Evolutionary conservation across 805 yeast genomes (phyloP).

Genomic region (Yarrowia bubula): DNA sequence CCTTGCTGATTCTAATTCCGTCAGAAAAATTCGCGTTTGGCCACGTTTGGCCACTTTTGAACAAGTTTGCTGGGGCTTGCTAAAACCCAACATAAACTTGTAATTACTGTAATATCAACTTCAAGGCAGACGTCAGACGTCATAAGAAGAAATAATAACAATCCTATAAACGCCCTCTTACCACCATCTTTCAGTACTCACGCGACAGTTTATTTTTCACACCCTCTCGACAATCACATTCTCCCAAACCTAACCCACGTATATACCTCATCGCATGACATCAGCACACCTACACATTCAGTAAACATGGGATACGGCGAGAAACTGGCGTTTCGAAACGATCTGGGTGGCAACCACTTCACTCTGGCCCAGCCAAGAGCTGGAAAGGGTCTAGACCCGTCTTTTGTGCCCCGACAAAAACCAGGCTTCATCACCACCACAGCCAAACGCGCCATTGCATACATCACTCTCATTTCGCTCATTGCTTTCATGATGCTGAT

Average conservation of each 20-base stretch:
- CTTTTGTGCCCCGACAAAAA: slow-evolving; percentile 22
- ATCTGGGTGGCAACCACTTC: slow-evolving; percentile 19
- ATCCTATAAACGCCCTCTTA: too few species aligned
- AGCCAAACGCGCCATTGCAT: slow-evolving; percentile 24
- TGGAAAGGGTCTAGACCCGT: slow-evolving; percentile 17
- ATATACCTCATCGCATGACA: slow-evolving; percentile 26
- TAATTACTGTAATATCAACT: too few species aligned
- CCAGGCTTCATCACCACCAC: slow-evolving; percentile 17
- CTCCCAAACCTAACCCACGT: slow-evolving; percentile 20
- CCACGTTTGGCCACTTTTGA: too few species aligned
- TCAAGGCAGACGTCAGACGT: too few species aligned
- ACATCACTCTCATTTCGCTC: not conserved
- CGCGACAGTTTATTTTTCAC: not conserved
- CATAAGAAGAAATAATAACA: too few species aligned
- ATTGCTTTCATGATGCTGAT: slow-evolving; percentile 1
- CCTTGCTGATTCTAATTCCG: too few species aligned
- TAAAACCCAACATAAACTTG: too few species aligned
- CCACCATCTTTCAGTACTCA: too few species aligned
- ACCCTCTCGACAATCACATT: not conserved
- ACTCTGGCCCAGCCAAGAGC: not conserved
- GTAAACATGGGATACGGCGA: slow-evolving; percentile 23
- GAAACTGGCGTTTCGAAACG: slow-evolving; percentile 26
- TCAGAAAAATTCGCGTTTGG: too few species aligned
- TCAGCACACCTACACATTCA: not conserved
- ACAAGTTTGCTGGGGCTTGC: too few species aligned